Percentiles rank a stretch among this genome's conserved stretches.
phyloP scores from a whole-genome alignment of 495 filamentous ascomycete genomes.

The Neurospora sp. region DNA sequence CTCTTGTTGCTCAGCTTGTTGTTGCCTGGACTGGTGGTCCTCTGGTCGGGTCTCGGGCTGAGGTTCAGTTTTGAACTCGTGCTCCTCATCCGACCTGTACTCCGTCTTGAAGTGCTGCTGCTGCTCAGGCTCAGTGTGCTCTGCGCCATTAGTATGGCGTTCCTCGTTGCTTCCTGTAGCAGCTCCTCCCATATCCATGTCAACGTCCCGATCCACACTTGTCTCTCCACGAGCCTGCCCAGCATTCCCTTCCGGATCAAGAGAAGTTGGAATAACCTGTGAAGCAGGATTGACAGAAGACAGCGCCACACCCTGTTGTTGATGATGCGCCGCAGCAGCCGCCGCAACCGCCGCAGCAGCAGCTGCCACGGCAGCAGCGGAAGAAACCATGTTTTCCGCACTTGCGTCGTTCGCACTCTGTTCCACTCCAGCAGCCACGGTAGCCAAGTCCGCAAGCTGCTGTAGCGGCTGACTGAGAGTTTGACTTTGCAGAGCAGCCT shows the following conservation, averaged over 20 bases:
- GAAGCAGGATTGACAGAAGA: not conserved
- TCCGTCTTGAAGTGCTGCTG: not conserved
- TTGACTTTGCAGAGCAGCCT: not conserved
- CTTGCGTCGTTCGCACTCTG: conserved; percentile 9
- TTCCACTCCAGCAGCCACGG: conserved; percentile 22
- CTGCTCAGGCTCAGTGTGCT: not conserved
- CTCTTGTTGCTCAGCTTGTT: not conserved
- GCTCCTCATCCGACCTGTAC: not conserved
- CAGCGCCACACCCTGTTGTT: not conserved
- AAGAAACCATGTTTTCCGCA: conserved; percentile 4
- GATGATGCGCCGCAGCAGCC: not conserved
- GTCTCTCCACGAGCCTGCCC: not conserved
- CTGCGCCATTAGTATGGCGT: not conserved
- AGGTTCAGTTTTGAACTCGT: not conserved
- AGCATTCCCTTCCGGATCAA: not conserved
- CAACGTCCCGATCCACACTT: not conserved
- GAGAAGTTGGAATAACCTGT: not conserved
- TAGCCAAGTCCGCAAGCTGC: conserved; percentile 55
- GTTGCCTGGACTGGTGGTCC: not conserved
- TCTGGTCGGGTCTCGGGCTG: not conserved
- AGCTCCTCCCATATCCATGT: not conserved
- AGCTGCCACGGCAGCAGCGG: not conserved
- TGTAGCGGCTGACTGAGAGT: conserved; percentile 27
- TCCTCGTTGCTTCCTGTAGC: not conserved
- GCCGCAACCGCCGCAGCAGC: not conserved